Conservation (phyloP, 2,329 filamentous ascomycete genomes). For the Neonectria faginata region DNA sequence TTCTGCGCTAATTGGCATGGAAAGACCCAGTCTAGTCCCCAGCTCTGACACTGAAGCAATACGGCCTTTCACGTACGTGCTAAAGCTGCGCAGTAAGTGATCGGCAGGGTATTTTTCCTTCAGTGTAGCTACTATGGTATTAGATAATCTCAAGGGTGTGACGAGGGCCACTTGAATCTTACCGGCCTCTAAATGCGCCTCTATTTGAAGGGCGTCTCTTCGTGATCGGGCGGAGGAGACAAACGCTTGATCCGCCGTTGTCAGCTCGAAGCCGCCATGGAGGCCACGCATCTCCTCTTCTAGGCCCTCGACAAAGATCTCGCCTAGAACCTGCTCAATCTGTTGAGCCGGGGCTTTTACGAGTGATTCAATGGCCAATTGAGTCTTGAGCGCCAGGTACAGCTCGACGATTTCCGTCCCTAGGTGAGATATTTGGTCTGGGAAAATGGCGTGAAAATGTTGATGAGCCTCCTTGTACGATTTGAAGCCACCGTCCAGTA, state of each 20-base stretch:
- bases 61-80: conserved; percentile 49
- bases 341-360: conserved; percentile 61
- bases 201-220: conserved; percentile 50
- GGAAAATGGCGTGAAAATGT: conserved; percentile 59
- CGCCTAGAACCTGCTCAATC: conserved; percentile 65
- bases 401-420: conserved; percentile 57
- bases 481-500: conserved; percentile 53
- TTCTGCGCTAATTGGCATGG: conserved; percentile 48
- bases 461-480: conserved; percentile 57
- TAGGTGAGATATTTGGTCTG: conserved; percentile 59
- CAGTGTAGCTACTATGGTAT: conserved; percentile 45
- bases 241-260: conserved; percentile 51
- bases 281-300: conserved; percentile 58
- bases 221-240: conserved; percentile 49
- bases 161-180: conserved; percentile 33
- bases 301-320: conserved; percentile 68
- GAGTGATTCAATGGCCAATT: conserved; percentile 65
- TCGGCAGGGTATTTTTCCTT: conserved; percentile 55
- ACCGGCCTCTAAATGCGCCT: conserved; percentile 45
- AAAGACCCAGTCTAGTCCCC: conserved; percentile 51
- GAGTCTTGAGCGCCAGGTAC: conserved; percentile 61
- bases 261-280: conserved; percentile 48
- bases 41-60: conserved; percentile 51
- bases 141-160: not conserved
- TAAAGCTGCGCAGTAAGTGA: conserved; percentile 52